phyloP scores from a whole-genome alignment of 805 yeast species.

The Nakazawaea ernobii region DNA sequence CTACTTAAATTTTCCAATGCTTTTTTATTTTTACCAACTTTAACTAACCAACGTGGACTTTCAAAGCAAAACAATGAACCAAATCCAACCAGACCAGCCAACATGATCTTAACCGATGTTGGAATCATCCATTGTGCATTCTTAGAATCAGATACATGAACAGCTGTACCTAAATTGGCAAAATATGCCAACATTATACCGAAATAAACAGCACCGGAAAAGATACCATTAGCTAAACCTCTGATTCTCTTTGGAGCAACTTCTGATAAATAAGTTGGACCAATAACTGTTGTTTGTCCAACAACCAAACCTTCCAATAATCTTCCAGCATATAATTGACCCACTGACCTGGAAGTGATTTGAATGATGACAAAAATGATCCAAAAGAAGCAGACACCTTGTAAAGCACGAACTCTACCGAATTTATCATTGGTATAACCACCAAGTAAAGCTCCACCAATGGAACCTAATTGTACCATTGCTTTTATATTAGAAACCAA shows the following conservation, averaged over 20 bases:
- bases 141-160: conserved; percentile 33
- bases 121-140: conserved; percentile 49
- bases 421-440: conserved; percentile 41
- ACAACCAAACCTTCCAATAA: conserved; percentile 49
- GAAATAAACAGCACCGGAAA: conserved; percentile 53
- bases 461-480: conserved; percentile 49
- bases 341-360: conserved; percentile 36
- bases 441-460: conserved; percentile 49
- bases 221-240: conserved; percentile 46
- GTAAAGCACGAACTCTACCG: conserved; percentile 46
- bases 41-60: conserved; percentile 47
- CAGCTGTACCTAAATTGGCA: conserved; percentile 45
- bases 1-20: conserved; percentile 35
- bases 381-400: conserved; percentile 37
- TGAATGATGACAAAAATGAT: conserved; percentile 42
- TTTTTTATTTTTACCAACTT: conserved; percentile 32
- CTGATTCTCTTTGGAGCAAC: conserved; percentile 46
- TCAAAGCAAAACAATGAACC: conserved; percentile 39
- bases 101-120: conserved; percentile 38
- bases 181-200: conserved; percentile 47
- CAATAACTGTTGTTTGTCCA: conserved; percentile 53
- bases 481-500: conserved; percentile 47
- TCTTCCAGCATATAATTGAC: conserved; percentile 52
- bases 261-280: conserved; percentile 51
- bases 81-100: conserved; percentile 40